Evolutionary conservation across 2,329 filamentous ascomycete genomes (phyloP).

Genomic region (Apiospora rasikravindrae): DNA sequence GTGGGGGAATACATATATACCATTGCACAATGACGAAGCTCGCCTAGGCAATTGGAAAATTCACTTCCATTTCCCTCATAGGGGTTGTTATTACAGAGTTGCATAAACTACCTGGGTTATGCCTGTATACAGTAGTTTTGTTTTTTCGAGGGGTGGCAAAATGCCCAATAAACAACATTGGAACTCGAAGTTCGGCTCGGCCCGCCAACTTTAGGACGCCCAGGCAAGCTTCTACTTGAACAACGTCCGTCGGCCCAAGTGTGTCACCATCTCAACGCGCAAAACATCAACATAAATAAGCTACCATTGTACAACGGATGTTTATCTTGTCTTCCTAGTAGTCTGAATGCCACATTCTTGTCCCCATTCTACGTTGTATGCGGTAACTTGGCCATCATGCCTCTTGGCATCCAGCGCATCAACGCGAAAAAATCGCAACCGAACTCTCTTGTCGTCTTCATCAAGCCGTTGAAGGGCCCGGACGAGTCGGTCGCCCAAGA

Average conservation of each 20-base stretch:
- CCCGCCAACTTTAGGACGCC: not conserved
- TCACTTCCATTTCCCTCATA: too few species aligned
- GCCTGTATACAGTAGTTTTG: not conserved
- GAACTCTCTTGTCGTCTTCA: conserved; percentile 82
- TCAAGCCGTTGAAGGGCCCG: conserved; percentile 74
- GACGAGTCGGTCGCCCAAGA: conserved; percentile 68
- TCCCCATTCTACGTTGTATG: not conserved
- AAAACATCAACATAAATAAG: not conserved
- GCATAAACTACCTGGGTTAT: not conserved
- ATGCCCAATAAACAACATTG: not conserved
- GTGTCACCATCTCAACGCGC: not conserved
- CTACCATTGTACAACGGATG: not conserved
- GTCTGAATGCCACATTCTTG: not conserved
- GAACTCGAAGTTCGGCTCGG: not conserved
- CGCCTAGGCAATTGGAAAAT: too few species aligned
- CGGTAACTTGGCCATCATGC: conserved; percentile 59
- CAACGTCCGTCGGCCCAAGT: not conserved
- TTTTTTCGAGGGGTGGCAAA: not conserved
- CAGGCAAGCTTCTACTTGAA: not conserved
- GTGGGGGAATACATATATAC: not conserved
- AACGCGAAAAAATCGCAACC: conserved; percentile 78
- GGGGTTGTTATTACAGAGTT: not conserved
- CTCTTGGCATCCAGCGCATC: conserved; percentile 77
- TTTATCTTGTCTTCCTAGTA: not conserved
- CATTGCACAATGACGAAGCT: too few species aligned